Conservation (phyloP, 306 rosid species). For the Sophora flavescens region DNA sequence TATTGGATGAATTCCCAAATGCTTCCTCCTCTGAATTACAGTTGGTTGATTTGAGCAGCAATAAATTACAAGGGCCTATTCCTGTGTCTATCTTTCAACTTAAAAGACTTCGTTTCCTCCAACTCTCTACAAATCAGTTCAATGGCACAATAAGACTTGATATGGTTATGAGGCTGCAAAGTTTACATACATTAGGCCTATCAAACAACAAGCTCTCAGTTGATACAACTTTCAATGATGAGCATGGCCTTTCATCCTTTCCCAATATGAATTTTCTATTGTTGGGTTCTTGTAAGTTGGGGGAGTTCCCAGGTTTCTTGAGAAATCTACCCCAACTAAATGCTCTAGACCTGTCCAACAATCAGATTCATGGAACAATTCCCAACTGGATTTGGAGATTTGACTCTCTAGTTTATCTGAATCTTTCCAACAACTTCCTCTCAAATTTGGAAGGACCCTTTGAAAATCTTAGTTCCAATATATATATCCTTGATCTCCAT, state of each 20-base stretch:
- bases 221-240: not conserved
- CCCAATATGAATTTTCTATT: not conserved
- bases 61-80: slow-evolving; percentile 52
- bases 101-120: not conserved
- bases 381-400: slow-evolving; percentile 64
- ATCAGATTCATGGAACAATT: slow-evolving; percentile 50
- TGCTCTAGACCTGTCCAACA: slow-evolving; percentile 47
- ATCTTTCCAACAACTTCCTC: slow-evolving; percentile 57
- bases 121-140: slow-evolving; percentile 55
- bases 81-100: slow-evolving; percentile 43
- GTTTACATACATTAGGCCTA: slow-evolving; percentile 51
- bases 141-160: slow-evolving; percentile 29
- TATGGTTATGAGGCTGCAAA: not conserved
- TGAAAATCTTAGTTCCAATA: not conserved
- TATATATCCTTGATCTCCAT: slow-evolving; percentile 37
- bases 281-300: slow-evolving; percentile 48
- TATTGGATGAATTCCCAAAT: slow-evolving; percentile 14
- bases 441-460: slow-evolving; percentile 37
- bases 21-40: not conserved
- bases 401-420: not conserved
- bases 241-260: not conserved
- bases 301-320: slow-evolving; percentile 44
- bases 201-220: slow-evolving; percentile 52
- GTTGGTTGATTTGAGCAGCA: slow-evolving; percentile 50
- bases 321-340: not conserved